phyloP scores from a whole-genome alignment of 768 basidiomycete species.

The Neoboletus brunneissimus region DNA sequence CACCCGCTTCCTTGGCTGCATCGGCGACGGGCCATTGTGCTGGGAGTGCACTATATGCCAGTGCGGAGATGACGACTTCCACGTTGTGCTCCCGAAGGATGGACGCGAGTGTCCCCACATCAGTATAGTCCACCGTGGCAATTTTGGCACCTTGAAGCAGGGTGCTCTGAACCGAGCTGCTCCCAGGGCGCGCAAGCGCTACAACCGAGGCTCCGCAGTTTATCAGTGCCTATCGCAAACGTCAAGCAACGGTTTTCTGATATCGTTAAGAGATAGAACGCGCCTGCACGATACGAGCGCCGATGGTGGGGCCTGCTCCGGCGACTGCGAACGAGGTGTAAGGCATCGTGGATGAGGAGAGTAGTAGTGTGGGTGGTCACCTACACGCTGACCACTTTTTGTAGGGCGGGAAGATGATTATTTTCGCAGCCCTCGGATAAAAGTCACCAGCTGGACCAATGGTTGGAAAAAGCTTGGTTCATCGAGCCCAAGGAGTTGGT shows the following conservation, averaged over 20 bases:
- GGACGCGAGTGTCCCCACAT: constrained; percentile 25
- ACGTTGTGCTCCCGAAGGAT: constrained; percentile 32
- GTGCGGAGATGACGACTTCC: constrained; percentile 35
- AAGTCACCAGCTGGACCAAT: neutral
- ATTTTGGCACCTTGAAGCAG: constrained; percentile 27
- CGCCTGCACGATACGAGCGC: constrained; percentile 32
- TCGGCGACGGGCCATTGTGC: constrained; percentile 31
- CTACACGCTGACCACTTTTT: neutral
- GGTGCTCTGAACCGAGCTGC: constrained; percentile 15
- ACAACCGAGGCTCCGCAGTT: constrained; percentile 26
- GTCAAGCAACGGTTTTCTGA: neutral
- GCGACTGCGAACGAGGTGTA: constrained; percentile 37
- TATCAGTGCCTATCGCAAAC: constrained; percentile 21
- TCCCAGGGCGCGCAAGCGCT: constrained; percentile 23
- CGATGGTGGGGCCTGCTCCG: constrained; percentile 37
- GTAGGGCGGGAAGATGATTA: constrained; percentile 1
- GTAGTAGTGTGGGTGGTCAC: neutral
- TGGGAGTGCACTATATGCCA: constrained; percentile 27
- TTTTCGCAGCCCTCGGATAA: neutral
- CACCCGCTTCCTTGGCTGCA: constrained; percentile 36
- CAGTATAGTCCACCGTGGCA: constrained; percentile 28
- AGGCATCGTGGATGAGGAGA: constrained; percentile 16
- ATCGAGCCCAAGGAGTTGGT: neutral
- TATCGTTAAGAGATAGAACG: neutral
- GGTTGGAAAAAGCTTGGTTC: neutral